Conservation (phyloP, 495 filamentous ascomycete species). For the Trichocladium antarcticum region DNA sequence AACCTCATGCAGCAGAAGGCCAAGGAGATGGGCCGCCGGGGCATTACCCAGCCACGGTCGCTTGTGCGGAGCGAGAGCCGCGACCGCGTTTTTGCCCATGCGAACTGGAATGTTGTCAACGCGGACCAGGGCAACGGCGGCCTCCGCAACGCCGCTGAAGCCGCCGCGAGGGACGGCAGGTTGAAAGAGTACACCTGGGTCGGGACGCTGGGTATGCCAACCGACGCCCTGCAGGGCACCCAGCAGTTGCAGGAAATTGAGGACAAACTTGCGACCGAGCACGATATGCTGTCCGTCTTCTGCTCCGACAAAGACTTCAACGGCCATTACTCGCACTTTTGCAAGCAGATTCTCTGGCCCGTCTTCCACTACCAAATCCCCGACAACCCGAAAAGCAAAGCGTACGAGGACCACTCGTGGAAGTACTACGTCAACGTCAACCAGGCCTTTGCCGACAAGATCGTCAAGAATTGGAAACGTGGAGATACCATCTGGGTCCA, state of each 20-base stretch:
- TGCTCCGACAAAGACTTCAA: constrained; percentile 81
- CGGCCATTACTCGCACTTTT: constrained; percentile 86
- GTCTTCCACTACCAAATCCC: constrained; percentile 96
- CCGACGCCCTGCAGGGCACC: constrained; percentile 59
- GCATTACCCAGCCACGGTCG: constrained; percentile 36
- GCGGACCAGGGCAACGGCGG: constrained; percentile 87
- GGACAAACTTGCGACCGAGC: constrained; percentile 63
- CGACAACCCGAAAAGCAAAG: constrained; percentile 94
- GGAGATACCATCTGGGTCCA: constrained; percentile 89
- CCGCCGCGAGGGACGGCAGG: constrained; percentile 53
- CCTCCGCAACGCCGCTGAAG: constrained; percentile 72
- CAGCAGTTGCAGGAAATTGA: constrained; percentile 67
- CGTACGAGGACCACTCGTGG: constrained; percentile 93
- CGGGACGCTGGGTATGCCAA: constrained; percentile 84
- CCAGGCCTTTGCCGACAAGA: constrained; percentile 78
- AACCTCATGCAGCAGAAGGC: constrained; percentile 43
- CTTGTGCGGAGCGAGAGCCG: constrained; percentile 41
- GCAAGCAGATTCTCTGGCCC: constrained; percentile 82
- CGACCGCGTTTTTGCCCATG: constrained; percentile 54
- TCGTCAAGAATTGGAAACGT: constrained; percentile 80
- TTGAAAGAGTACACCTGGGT: constrained; percentile 70
- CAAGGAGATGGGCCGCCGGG: constrained; percentile 37
- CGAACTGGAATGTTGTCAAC: constrained; percentile 70
- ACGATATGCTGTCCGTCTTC: constrained; percentile 69
- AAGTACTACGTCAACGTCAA: constrained; percentile 85